phyloP scores from a whole-genome alignment of 441 rosid genomes.

The Jatropha podagrica region DNA sequence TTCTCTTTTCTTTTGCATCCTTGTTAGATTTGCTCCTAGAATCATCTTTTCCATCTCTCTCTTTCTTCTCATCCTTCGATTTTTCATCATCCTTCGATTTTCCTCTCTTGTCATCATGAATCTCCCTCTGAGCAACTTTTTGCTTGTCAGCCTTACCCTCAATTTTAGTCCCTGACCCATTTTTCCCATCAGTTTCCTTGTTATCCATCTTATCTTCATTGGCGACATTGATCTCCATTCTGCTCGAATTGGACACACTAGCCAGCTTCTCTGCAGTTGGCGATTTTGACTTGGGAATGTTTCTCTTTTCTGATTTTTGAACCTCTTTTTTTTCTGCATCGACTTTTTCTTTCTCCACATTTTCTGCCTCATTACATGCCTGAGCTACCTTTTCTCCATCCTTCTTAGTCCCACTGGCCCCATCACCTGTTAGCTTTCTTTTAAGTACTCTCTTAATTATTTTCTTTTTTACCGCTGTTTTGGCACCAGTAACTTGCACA shows the following conservation, averaged over 20 bases:
- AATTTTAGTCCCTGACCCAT: conserved; percentile 22
- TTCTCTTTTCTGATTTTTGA: conserved; percentile 29
- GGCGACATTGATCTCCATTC: conserved; percentile 31
- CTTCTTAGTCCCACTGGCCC: conserved; percentile 39
- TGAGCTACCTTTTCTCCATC: conserved; percentile 40
- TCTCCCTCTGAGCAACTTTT: conserved; percentile 39
- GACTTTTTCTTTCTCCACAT: conserved; percentile 32
- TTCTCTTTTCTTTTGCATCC: conserved; percentile 69
- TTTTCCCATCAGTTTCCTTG: conserved; percentile 36
- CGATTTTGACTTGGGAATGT: conserved; percentile 28
- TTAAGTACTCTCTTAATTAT: conserved; percentile 79
- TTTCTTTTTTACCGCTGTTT: conserved; percentile 67
- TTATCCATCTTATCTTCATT: conserved; percentile 43
- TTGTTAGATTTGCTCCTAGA: conserved; percentile 41
- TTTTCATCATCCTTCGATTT: conserved; percentile 45
- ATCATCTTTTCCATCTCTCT: conserved; percentile 48
- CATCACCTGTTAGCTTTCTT: conserved; percentile 57
- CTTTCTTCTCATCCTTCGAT: conserved; percentile 52
- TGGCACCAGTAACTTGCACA: conserved; percentile 51
- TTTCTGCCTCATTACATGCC: conserved; percentile 31
- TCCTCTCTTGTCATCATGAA: conserved; percentile 37
- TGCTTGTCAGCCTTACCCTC: conserved; percentile 44
- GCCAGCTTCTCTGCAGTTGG: conserved; percentile 44
- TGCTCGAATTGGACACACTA: conserved; percentile 34
- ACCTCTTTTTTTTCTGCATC: conserved; percentile 32